Evolutionary conservation across 148 eudicot genomes (phyloP).

Genomic region (Bassia scoparia): DNA sequence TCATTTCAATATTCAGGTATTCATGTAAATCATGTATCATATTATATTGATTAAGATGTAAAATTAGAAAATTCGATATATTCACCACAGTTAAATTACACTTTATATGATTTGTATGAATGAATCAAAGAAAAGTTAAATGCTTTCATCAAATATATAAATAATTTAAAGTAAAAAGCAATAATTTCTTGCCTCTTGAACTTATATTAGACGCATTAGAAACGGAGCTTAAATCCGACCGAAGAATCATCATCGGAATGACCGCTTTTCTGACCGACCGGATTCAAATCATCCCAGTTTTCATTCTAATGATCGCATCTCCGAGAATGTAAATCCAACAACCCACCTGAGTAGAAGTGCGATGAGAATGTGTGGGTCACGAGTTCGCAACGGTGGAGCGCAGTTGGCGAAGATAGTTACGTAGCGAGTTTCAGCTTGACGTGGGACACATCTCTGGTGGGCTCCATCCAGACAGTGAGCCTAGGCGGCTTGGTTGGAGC

Average conservation of each 20-base stretch:
- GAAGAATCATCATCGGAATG: constrained; percentile 31
- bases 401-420: constrained; percentile 64
- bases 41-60: too few relatives aligned
- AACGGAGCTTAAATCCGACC: constrained; percentile 30
- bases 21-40: neutral
- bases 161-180: too few relatives aligned
- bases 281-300: neutral
- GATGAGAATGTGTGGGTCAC: constrained; percentile 63
- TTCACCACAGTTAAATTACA: too few relatives aligned
- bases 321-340: constrained; percentile 60
- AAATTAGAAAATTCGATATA: too few relatives aligned
- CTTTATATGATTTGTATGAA: too few relatives aligned
- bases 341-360: constrained; percentile 68
- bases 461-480: constrained; percentile 53
- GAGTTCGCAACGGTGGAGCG: constrained; percentile 75
- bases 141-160: too few relatives aligned
- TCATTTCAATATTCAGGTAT: neutral
- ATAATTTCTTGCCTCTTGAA: constrained; percentile 46
- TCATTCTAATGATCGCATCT: constrained; percentile 27
- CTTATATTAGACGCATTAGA: constrained; percentile 18
- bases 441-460: constrained; percentile 40
- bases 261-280: constrained; percentile 16
- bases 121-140: too few relatives aligned
- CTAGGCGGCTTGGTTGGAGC: constrained; percentile 36
- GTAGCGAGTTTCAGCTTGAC: constrained; percentile 40